These are phyloP conservation scores for Nemania abortiva DNA, from an alignment of 2,329 filamentous ascomycete genomes.

Conservation along the genomic window DNA sequence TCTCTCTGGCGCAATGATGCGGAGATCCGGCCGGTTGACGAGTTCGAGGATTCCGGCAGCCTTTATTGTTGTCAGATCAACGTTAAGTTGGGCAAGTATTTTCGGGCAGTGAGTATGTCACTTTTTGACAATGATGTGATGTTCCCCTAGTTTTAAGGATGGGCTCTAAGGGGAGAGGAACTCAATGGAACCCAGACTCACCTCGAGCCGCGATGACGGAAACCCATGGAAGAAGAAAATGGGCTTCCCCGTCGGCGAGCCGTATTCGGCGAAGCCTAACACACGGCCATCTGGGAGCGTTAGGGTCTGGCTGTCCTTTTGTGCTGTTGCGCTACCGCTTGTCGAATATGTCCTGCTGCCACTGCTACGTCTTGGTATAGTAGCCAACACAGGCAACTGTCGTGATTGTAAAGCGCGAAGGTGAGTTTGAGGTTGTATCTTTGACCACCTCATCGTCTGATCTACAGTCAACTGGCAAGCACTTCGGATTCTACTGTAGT, in stretches of 20 bases:
- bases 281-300: constrained; percentile 23
- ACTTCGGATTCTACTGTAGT: not conserved
- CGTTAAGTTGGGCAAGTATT: too few species aligned
- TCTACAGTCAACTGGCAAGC: not conserved
- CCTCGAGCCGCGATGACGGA: constrained; percentile 29
- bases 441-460: not conserved
- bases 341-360: not conserved
- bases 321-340: not conserved
- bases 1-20: constrained; percentile 49
- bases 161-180: too few species aligned
- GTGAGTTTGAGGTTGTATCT: not conserved
- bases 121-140: too few species aligned
- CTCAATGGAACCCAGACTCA: not conserved
- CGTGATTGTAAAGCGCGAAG: not conserved
- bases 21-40: constrained; percentile 39
- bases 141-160: too few species aligned
- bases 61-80: not conserved
- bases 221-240: constrained; percentile 34
- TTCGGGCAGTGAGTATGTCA: too few species aligned
- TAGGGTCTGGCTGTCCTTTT: constrained; percentile 24
- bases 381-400: not conserved
- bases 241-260: constrained; percentile 30
- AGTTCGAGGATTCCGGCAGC: constrained; percentile 12
- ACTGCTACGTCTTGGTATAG: not conserved
- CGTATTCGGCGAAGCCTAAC: constrained; percentile 31